Evolutionary conservation across 805 yeast species (phyloP), one percentile per base, ranked within the genome.

Genomic region (Nakazawaea pomicola): DNA sequence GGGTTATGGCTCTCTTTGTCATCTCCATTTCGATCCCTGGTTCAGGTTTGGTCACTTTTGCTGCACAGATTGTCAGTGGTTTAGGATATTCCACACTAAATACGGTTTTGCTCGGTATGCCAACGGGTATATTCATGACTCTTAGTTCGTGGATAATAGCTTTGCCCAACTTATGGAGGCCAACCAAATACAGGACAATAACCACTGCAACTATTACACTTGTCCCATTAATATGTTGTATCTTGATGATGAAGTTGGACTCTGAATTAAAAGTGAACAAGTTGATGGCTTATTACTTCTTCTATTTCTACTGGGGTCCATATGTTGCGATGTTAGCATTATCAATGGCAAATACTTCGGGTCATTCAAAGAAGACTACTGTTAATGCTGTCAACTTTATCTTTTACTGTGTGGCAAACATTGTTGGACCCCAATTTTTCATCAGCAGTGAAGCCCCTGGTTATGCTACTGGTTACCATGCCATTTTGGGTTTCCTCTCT

Each of bases 361-460:
- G 78, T 31, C 64, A 72, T 48, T 73, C 81, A 9, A 76, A 77
- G 54, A 67, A 65, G 45, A 43, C 72, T 7, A 64, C 70, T 1
- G 68, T 77, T 57, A 71, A 64, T 45, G 72, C 65, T 20, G 48
- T 68, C 46, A 57, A 62, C 20, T 63, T 72, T 71, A 56, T 65
- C n/a, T 64, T 64, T 15, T 76, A 70, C 44, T 61, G 73, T 44
- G 46, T 74, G 37, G 62, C 76, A 7, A 76, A 77, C 48, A 64
- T 76, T 27, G 68, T 76, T 21, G 69, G 78, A 4, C 80, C 82
- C 4, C 82, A 76, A 52, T 51, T 76, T 27, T 77, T 80, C 80
- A 62, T 65, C 51, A 58, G 51, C 7, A 54, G 49, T n/a, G 70
- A 69, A 47, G 63, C 68, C 6, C 80, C 81, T 36, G 56, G 68